Base-by-base conservation (phyloP, 805 yeast species). In the Metschnikowia corniflorae region DNA sequence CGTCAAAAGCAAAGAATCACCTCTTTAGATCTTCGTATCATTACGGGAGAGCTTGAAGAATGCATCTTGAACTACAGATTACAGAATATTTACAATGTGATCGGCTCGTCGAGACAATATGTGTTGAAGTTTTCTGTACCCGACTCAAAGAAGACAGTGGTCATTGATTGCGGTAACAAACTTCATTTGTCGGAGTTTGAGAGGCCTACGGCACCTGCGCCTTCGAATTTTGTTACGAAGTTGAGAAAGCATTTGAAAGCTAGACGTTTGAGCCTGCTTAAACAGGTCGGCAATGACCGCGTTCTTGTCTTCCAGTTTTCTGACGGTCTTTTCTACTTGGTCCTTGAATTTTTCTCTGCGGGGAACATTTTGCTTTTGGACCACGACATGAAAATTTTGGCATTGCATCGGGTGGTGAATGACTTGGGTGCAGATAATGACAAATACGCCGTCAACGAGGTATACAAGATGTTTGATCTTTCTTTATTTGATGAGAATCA, bases 1-100 rank as follows among this genome's bases (percentile, higher is more conserved):
- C n/a, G n/a, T n/a, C n/a, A n/a, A n/a, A n/a, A 89, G 80, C 97
- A 91, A 72, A 74, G 97, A 63, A 76, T 88, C 38, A 81, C 89
- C 5, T 81, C 95, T 2, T 65, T 91, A 40, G 97, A 91, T 59
- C 70, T 91, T 29, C 82, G 80, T 55, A 66, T 87, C 35, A 61
- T 89, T 19, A 70, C 82, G 1, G 62, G 71, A 15, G 97, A 91
- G 58, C 70, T 89, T 29, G 71, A 70, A 35, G 52, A 62, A 6
- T 63, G 71, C 31, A 49, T 89, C 22, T 68, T 74, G 42, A 79
- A 81, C 35, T 81, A 80, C 54, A 65, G 97, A 44, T 65, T 91
- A 40, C 88, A 82, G 46, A 91, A 91, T 59, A 81, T 91, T 37
- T 89, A 91, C 61, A 88, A 87, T 54, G 71, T 87, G 22, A 75